Base-by-base conservation (phyloP, 2,329 filamentous ascomycete species). In the Xylaria digitata region DNA sequence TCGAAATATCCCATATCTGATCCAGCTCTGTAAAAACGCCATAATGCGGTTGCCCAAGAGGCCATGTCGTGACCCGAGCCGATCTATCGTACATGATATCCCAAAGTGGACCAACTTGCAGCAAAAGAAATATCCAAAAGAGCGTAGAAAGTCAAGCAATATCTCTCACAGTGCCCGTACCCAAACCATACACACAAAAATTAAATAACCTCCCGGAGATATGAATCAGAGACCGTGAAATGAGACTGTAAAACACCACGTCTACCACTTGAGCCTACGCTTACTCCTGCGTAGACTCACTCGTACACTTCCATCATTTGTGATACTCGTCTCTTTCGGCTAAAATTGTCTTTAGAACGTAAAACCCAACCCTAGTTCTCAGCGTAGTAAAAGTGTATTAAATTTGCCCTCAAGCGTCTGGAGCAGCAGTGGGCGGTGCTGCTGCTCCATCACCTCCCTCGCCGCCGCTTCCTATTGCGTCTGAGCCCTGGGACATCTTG, bases 401-500 rank as follows among this genome's bases (percentile, higher is more conserved):
- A 13, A 52, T 42, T 26, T 49, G 11, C 11, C 32, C 9, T 55
- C 59, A 61, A 53, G 50, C 48, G 26, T 67, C 23, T 42, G 53
- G 58, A 52, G 56, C 46, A 17, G 57, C n/a, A 26, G 59, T 56
- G 2, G 66, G 48, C 6, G 61, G 50, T 17, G 58, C 54, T 21
- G 32, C 61, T 19, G 54, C 55, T 13, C 30, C 61, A 34, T 48
- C 65, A 7, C 26, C 59, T 21, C 23, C 65, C 3, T 21, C 61
- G 11, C 30, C 56, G 8, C 50, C 52, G 7, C 42, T 59, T 6
- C 34, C 62, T 23, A 19, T 50, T 43, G 23, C 62, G 17, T 68
- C 66, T 19, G 68, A 70, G 3, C 30, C 42, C 26, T 65, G 63
- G 6, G 69, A 71, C n/a, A 61, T 65, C 49, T 69, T 71, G n/a